Percentiles rank a stretch among this genome's conserved stretches.
Evolutionary conservation across 805 yeast species (phyloP).

Genomic region (Candida vartiovaarae): DNA sequence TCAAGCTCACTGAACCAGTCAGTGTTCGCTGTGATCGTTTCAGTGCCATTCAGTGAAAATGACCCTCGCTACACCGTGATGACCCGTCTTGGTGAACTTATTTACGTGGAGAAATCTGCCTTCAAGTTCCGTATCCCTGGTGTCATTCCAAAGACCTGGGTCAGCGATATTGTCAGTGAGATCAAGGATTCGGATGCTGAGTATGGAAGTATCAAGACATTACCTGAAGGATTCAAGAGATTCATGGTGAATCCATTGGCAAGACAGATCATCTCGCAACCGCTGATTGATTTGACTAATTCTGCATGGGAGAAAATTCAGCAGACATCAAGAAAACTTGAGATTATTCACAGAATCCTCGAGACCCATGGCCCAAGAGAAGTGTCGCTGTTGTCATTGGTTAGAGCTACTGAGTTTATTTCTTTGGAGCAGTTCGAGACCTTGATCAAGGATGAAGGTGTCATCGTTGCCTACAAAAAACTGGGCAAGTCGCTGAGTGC

Average conservation of each 20-base stretch:
- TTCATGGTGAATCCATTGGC: constrained; percentile 28
- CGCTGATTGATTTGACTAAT: constrained; percentile 33
- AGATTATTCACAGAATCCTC: constrained; percentile 37
- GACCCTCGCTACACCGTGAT: constrained; percentile 54
- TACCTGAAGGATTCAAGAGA: constrained; percentile 21
- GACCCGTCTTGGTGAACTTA: constrained; percentile 49
- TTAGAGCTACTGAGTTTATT: constrained; percentile 27
- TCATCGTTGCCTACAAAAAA: constrained; percentile 23
- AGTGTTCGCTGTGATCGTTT: constrained; percentile 47
- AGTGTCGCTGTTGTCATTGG: constrained; percentile 32
- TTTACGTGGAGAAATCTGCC: constrained; percentile 37
- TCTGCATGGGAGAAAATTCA: constrained; percentile 35
- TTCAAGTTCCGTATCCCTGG: constrained; percentile 49
- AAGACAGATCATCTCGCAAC: constrained; percentile 25
- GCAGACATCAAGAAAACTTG: constrained; percentile 33
- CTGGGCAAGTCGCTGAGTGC: constrained; percentile 13
- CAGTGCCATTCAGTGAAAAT: constrained; percentile 39
- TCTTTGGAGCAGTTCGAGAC: constrained; percentile 24
- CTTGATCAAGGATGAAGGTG: constrained; percentile 11
- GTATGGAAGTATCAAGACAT: constrained; percentile 27
- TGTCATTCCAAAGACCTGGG: constrained; percentile 36
- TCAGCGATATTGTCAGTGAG: constrained; percentile 20
- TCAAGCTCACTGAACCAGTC: constrained; percentile 33
- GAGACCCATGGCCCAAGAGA: constrained; percentile 36
- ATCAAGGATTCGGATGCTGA: constrained; percentile 11